Evolutionary conservation across 805 yeast species (phyloP).

Genomic region (Monosporozyma siamensis): DNA sequence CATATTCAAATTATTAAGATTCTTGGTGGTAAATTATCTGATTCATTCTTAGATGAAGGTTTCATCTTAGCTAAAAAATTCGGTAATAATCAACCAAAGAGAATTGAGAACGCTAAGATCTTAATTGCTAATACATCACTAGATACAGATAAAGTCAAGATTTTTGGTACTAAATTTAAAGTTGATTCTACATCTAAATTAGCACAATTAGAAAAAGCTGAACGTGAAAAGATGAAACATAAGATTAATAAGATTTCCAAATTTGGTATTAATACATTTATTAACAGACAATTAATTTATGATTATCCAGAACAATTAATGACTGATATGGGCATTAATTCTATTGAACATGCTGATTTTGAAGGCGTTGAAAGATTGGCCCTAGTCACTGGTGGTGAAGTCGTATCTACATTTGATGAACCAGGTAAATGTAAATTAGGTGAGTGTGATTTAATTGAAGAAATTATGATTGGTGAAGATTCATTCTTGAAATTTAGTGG

Average conservation of each 20-base stretch:
- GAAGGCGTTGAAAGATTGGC: slow-evolving; percentile 97
- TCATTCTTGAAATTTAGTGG: slow-evolving; percentile 89
- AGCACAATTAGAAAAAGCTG: slow-evolving; percentile 91
- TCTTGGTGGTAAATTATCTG: slow-evolving; percentile 84
- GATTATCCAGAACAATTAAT: slow-evolving; percentile 97
- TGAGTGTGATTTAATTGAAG: slow-evolving; percentile 82
- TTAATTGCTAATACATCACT: slow-evolving; percentile 90
- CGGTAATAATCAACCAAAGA: slow-evolving; percentile 91
- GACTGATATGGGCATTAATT: slow-evolving; percentile 75
- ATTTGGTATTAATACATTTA: slow-evolving; percentile 81
- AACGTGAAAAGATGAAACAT: slow-evolving; percentile 81
- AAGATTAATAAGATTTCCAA: slow-evolving; percentile 85
- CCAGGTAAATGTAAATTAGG: slow-evolving; percentile 85
- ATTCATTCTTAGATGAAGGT: slow-evolving; percentile 93
- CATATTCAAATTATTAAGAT: slow-evolving; percentile 91
- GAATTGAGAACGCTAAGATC: slow-evolving; percentile 71
- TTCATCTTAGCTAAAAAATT: slow-evolving; percentile 85
- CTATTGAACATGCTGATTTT: slow-evolving; percentile 97
- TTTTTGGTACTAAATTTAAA: slow-evolving; percentile 95
- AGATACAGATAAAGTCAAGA: slow-evolving; percentile 96
- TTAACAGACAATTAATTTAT: slow-evolving; percentile 92
- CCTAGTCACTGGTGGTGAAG: slow-evolving; percentile 96
- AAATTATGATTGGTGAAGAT: slow-evolving; percentile 87
- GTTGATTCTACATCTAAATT: slow-evolving; percentile 91
- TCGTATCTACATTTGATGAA: slow-evolving; percentile 88